Evolutionary conservation across 805 yeast species (phyloP), one percentile per base, ranked within the genome.

Genomic region (Cyberlindnera mycetangii): DNA sequence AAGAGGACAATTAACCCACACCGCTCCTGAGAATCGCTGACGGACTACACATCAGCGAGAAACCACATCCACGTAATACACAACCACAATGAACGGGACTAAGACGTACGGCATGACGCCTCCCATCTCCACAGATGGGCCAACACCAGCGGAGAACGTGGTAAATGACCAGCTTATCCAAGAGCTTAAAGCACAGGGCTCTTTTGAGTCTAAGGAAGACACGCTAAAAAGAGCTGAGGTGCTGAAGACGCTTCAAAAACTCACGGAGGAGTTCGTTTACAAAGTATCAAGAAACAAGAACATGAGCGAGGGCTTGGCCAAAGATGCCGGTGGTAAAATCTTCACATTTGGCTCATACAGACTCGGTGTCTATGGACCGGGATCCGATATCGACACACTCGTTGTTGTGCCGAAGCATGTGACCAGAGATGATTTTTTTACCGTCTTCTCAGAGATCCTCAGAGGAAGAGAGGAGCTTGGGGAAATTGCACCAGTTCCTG

Each of bases 331-430:
- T 31, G 99, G 99, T 30, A 93, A 93, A 63, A 80, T 93, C n/a
- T 93, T 90, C 62, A 89, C 97, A 0, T 93, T 78, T 68, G 99
- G 99, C 1, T 89, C 97, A 1, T 93, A 90, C 59, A 74, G 97
- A 51, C 68, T 93, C 35, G 99, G 99, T 4, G 99, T 93, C 12
- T 89, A 90, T 67, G 98, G 98, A 0, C 98, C 98, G 0, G 98
- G 99, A 1, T 85, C 96, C 0, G 99, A 93, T 83, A 92, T 93
- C 49, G 99, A 93, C 71, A 87, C 98, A 0, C 69, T 93, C 37
- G 87, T 93, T n/a, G 97, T 92, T 21, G 97, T 88, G 15, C 99
- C 99, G 2, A 93, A 92, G 57, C 98, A 93, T 64, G 96, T 93
- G 12, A 74, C 86, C 1, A 76, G 97, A 51, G 93, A 86, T 20